These are phyloP conservation scores for Clavariopsis aquatica DNA, from an alignment of 495 filamentous ascomycete genomes.

Conservation along the genomic window DNA sequence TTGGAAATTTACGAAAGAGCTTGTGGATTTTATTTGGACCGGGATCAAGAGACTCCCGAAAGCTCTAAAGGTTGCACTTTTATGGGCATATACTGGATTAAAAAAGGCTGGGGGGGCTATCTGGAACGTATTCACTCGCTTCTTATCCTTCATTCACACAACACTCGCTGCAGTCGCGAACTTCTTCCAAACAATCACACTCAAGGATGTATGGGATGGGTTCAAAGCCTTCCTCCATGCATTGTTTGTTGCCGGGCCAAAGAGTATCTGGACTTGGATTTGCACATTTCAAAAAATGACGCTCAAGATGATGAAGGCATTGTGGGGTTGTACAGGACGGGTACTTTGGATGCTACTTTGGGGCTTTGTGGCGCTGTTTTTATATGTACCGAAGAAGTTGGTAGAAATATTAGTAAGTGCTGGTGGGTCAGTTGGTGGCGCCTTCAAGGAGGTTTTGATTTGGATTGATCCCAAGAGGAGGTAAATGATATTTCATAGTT, in stretches of 20 bases:
- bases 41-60: conserved; percentile 41
- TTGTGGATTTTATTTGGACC: conserved; percentile 32
- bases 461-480: conserved; percentile 48
- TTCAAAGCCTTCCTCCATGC: conserved; percentile 40
- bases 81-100: conserved; percentile 45
- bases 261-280: conserved; percentile 39
- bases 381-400: conserved; percentile 45
- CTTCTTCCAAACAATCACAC: conserved; percentile 47
- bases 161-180: conserved; percentile 41
- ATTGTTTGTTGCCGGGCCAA: conserved; percentile 44
- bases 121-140: conserved; percentile 34
- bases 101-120: conserved; percentile 40
- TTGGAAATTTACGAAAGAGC: conserved; percentile 22
- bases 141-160: conserved; percentile 46
- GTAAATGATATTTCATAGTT: neutral
- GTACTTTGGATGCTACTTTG: conserved; percentile 38
- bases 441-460: conserved; percentile 46
- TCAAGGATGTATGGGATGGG: conserved; percentile 47
- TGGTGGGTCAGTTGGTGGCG: conserved; percentile 43
- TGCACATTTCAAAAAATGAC: conserved; percentile 33
- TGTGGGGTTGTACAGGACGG: conserved; percentile 43
- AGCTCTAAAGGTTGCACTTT: conserved; percentile 35
- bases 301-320: conserved; percentile 33
- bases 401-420: conserved; percentile 41
- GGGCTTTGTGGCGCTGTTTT: conserved; percentile 39